phyloP scores from a whole-genome alignment of 306 rosid genomes.

The Canavalia ensiformis region DNA sequence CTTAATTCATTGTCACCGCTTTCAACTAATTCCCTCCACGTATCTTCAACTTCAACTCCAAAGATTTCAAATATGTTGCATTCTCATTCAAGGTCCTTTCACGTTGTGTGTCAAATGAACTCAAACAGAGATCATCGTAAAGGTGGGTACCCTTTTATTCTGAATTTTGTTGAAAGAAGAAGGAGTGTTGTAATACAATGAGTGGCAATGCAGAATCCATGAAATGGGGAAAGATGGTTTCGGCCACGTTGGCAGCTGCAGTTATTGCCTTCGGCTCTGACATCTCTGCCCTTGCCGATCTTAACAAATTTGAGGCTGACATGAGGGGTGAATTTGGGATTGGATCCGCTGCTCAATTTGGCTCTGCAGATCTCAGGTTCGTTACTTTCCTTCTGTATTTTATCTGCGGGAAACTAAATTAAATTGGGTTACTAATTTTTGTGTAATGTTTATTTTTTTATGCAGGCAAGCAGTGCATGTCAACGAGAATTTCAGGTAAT shows the following conservation, averaged over 20 bases:
- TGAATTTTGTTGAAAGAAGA: slow-evolving; percentile 47
- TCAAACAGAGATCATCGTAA: slow-evolving; percentile 40
- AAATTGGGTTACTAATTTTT: neutral
- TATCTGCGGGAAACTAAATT: neutral
- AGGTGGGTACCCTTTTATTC: slow-evolving; percentile 34
- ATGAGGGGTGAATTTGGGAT: slow-evolving; percentile 92
- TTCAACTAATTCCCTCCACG: slow-evolving; percentile 50
- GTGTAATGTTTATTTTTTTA: neutral
- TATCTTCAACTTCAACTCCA: slow-evolving; percentile 55
- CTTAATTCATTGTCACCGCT: slow-evolving; percentile 63
- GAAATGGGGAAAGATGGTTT: slow-evolving; percentile 65
- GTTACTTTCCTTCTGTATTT: neutral
- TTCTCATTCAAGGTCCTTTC: slow-evolving; percentile 51
- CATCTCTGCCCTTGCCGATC: slow-evolving; percentile 88
- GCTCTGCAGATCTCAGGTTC: slow-evolving; percentile 94
- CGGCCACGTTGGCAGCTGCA: slow-evolving; percentile 74
- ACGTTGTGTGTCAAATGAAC: slow-evolving; percentile 52
- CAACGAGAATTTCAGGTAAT: slow-evolving; percentile 94
- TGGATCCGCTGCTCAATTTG: slow-evolving; percentile 95
- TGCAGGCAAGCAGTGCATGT: slow-evolving; percentile 88
- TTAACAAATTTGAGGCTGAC: slow-evolving; percentile 85
- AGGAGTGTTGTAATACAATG: slow-evolving; percentile 49
- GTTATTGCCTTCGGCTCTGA: slow-evolving; percentile 66
- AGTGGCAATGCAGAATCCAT: slow-evolving; percentile 51
- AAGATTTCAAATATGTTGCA: slow-evolving; percentile 44